Evolutionary conservation across 192 early-diverging fungal genomes (phyloP), one percentile per base, ranked within the genome.

Genomic region (Kickxella alabastrina): DNA sequence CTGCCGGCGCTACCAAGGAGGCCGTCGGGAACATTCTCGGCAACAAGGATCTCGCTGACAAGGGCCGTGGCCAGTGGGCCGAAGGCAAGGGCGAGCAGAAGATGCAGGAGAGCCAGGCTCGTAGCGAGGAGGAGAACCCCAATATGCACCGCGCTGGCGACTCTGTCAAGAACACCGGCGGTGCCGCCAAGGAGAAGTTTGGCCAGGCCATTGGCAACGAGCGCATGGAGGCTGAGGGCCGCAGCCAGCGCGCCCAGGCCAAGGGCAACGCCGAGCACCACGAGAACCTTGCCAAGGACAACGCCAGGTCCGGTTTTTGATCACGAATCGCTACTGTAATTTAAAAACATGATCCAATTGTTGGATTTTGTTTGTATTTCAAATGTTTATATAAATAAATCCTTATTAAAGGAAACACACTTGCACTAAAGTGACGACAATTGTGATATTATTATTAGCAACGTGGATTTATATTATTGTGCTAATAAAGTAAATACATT

Each of bases 181-280:
- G 56, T 15, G 55, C 45, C 10, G 52, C 45, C 38, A 54, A 54
- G 47, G 41, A 59, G 28, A 51, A 59, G 12, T 4, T 67, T 8
- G 65, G 65, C 47, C 43, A 59, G 34, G 27, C 45, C 10, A 45
- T 36, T 34, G 57, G 57, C 36, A 66, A 57, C 46, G 26, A 52
- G 0, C 21, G 17, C 38, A 58, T 35, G 44, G 31, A 52, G 34
- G 18, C 31, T 3, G 45, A 66, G 26, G 61, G 61, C 24, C 49
- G 48, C 35, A 7, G 44, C 3, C 19, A 48, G 17, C 63, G 46
- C 6, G 63, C 51, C 3, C 23, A 66, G 40, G 63, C 43, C 25
- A 8, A 26, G 0, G 62, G 49, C 29, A 24, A 57, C 6, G 47
- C 24, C 22, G 10, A 26, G 14, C 19, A 49, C 34, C 47, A 49